Evolutionary conservation across 176 grass and related monocot genomes (phyloP).

Genomic region (Coix lacrymajobi): DNA sequence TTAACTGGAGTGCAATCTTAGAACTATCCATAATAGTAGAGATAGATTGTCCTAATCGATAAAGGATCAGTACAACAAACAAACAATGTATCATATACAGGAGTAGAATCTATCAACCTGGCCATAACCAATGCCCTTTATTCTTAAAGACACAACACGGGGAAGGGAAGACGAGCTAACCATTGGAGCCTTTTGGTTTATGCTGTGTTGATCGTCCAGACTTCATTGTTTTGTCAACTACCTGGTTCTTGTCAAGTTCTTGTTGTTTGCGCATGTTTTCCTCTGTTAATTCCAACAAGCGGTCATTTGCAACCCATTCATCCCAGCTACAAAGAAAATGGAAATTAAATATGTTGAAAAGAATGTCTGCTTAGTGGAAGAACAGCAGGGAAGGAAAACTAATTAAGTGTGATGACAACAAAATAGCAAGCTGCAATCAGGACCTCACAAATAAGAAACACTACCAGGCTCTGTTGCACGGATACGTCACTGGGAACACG

Average conservation of each 20-base stretch:
- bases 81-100: not conserved
- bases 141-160: not conserved
- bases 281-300: slow-evolving; percentile 72
- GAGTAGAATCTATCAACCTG: not conserved
- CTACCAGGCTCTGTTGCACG: not conserved
- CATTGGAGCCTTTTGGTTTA: slow-evolving; percentile 66
- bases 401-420: slow-evolving; percentile 12
- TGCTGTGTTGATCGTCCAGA: slow-evolving; percentile 64
- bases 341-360: slow-evolving; percentile 32
- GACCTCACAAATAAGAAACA: not conserved
- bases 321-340: slow-evolving; percentile 73
- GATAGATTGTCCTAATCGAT: not conserved
- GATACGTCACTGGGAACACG: no score
- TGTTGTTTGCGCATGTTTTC: slow-evolving; percentile 80
- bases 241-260: slow-evolving; percentile 65
- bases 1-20: not conserved
- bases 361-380: slow-evolving; percentile 9
- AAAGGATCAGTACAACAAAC: not conserved
- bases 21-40: not conserved
- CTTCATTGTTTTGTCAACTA: slow-evolving; percentile 65
- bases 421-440: not conserved
- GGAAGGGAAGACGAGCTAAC: slow-evolving; percentile 8
- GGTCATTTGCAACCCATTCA: slow-evolving; percentile 75
- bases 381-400: slow-evolving; percentile 2
- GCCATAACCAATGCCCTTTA: not conserved